phyloP scores from a whole-genome alignment of 371 early-diverging fungal genomes.

The Syncephalis plumigaleata region DNA sequence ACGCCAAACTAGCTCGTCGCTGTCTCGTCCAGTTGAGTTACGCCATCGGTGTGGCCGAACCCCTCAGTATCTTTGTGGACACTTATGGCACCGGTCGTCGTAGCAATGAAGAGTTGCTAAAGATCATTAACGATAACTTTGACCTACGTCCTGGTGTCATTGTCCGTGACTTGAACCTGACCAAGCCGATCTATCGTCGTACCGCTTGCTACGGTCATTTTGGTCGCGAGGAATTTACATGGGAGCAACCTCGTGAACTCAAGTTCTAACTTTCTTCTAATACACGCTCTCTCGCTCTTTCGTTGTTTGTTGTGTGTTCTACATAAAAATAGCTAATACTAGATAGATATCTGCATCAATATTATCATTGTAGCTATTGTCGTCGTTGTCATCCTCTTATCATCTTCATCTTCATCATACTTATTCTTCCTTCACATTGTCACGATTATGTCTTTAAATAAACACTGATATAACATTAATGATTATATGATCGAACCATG shows the following conservation, averaged over 20 bases:
- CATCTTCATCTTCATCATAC: too few relatives aligned
- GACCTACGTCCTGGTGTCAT: conserved; percentile 97
- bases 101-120: conserved; percentile 77
- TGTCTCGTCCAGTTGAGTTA: conserved; percentile 95
- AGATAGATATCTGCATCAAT: too few relatives aligned
- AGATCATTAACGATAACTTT: conserved; percentile 93
- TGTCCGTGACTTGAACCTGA: conserved; percentile 92
- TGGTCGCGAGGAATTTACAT: conserved; percentile 90
- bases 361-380: too few relatives aligned
- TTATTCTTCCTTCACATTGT: too few relatives aligned
- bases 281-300: too few relatives aligned
- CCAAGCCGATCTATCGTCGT: conserved; percentile 94
- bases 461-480: too few relatives aligned
- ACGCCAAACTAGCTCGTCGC: conserved; percentile 88
- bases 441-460: too few relatives aligned
- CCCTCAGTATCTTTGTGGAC: conserved; percentile 93
- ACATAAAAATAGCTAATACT: too few relatives aligned
- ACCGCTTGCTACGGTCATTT: conserved; percentile 98
- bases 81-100: conserved; percentile 90
- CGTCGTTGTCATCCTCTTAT: too few relatives aligned
- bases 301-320: too few relatives aligned
- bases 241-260: conserved; percentile 90
- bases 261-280: conserved; percentile 33
- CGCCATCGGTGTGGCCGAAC: conserved; percentile 98
- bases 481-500: too few relatives aligned